A percentile compares a stretch with the other conserved stretches of the same genome.
phyloP scores from a whole-genome alignment of 495 filamentous ascomycete species.

The Chaetomium fimeti region DNA sequence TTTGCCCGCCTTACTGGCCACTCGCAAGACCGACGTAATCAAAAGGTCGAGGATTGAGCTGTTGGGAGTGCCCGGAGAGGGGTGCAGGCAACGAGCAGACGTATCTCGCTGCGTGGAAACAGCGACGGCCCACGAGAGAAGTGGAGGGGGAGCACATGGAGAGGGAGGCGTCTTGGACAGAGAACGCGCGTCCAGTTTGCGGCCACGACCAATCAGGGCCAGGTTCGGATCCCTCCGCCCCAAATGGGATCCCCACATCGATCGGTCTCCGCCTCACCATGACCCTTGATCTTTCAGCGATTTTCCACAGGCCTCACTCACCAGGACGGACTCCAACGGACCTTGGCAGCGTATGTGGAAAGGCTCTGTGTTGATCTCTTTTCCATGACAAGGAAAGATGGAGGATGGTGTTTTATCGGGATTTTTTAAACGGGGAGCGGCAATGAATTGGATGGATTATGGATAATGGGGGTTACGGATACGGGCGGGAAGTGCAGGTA shows the following conservation, averaged over 20 bases:
- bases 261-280: conserved; percentile 27
- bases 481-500: background rate
- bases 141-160: conserved; percentile 27
- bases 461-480: background rate
- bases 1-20: background rate
- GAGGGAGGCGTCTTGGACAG: conserved; percentile 25
- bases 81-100: conserved; percentile 20
- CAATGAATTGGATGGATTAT: too few species aligned
- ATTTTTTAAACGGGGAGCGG: too few species aligned
- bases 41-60: background rate
- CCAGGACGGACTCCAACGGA: background rate
- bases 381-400: background rate
- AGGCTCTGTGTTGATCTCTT: background rate
- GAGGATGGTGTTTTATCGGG: too few species aligned
- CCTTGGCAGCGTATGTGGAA: background rate
- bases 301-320: background rate
- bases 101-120: background rate
- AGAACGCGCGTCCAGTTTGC: conserved; percentile 35
- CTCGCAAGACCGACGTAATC: conserved; percentile 12
- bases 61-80: conserved; percentile 9
- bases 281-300: conserved; percentile 1
- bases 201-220: conserved; percentile 25
- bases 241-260: conserved; percentile 28
- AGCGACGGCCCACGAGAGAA: conserved; percentile 1
- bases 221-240: conserved; percentile 29